These are phyloP conservation scores for Aspergillus latus DNA, from an alignment of 2,329 filamentous ascomycete species.

Conservation along the genomic window DNA sequence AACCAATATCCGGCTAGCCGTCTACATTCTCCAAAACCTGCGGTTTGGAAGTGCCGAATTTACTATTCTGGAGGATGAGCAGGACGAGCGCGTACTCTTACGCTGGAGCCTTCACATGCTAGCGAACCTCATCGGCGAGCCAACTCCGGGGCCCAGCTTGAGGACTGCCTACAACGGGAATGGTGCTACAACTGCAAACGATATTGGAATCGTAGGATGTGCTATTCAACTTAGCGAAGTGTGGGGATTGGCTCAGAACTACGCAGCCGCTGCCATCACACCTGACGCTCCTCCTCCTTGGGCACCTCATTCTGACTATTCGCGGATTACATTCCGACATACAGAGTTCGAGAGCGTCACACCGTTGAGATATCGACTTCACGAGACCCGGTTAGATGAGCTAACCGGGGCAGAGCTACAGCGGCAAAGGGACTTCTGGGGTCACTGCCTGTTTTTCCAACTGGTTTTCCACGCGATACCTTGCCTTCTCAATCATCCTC, in stretches of 20 bases:
- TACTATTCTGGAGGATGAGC: constrained; percentile 21
- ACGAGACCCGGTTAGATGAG: constrained; percentile 47
- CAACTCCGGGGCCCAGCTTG: constrained; percentile 4
- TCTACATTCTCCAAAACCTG: constrained; percentile 16
- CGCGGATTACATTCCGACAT: constrained; percentile 45
- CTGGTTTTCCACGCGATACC: constrained; percentile 50
- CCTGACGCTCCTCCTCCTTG: constrained; percentile 41
- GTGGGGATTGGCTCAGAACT: constrained; percentile 48
- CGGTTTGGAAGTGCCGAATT: constrained; percentile 13
- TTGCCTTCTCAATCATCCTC: constrained; percentile 51
- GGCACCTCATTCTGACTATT: constrained; percentile 50
- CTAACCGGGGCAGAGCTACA: constrained; percentile 37
- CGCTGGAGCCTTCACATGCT: constrained; percentile 37
- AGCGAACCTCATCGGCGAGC: constrained; percentile 38
- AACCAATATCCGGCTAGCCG: constrained; percentile 20
- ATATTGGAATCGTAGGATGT: constrained; percentile 42
- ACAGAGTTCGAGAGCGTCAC: constrained; percentile 51
- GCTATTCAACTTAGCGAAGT: constrained; percentile 44
- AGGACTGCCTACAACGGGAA: neutral
- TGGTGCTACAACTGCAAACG: constrained; percentile 14
- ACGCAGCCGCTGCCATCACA: constrained; percentile 44
- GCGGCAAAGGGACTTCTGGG: constrained; percentile 48
- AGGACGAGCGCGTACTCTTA: constrained; percentile 28
- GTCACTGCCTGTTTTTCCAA: constrained; percentile 51
- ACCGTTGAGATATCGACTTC: constrained; percentile 49